Percentiles rank a stretch among this genome's conserved stretches.
phyloP scores from a whole-genome alignment of 768 basidiomycete species.

The Agrocybe praecox region DNA sequence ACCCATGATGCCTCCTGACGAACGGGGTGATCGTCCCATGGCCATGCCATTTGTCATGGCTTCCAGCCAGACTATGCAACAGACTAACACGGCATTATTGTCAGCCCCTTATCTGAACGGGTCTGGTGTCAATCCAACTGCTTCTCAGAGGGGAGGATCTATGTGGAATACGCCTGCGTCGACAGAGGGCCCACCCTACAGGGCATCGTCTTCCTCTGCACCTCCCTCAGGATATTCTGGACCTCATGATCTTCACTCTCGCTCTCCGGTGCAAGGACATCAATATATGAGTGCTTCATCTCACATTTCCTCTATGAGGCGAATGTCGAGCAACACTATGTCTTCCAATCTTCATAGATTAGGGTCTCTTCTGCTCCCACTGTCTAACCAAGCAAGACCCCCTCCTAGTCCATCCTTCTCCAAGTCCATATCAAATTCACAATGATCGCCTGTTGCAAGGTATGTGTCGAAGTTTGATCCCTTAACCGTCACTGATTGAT shows the following conservation, averaged over 20 bases:
- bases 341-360: conserved; percentile 24
- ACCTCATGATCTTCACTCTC: conserved; percentile 30
- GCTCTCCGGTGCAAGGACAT: conserved; percentile 48
- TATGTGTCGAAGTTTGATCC: not conserved
- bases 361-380: conserved; percentile 26
- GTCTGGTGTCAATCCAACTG: conserved; percentile 19
- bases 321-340: conserved; percentile 27
- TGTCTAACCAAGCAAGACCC: conserved; percentile 21
- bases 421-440: conserved; percentile 14
- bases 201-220: conserved; percentile 32
- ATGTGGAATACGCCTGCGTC: conserved; percentile 29
- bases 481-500: not conserved
- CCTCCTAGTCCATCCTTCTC: conserved; percentile 29
- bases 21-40: conserved; percentile 54
- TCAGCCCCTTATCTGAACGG: conserved; percentile 21
- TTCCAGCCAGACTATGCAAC: conserved; percentile 44
- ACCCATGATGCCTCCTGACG: conserved; percentile 33
- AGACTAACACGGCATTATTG: conserved; percentile 13
- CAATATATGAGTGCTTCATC: conserved; percentile 22
- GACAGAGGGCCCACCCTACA: conserved; percentile 28
- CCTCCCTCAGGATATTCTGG: conserved; percentile 32
- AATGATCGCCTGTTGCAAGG: conserved; percentile 25
- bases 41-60: conserved; percentile 57
- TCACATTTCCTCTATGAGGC: conserved; percentile 24
- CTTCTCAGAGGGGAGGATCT: conserved; percentile 33